Evolutionary conservation across 2,329 filamentous ascomycete species (phyloP).

Genomic region (Fusarium citri): DNA sequence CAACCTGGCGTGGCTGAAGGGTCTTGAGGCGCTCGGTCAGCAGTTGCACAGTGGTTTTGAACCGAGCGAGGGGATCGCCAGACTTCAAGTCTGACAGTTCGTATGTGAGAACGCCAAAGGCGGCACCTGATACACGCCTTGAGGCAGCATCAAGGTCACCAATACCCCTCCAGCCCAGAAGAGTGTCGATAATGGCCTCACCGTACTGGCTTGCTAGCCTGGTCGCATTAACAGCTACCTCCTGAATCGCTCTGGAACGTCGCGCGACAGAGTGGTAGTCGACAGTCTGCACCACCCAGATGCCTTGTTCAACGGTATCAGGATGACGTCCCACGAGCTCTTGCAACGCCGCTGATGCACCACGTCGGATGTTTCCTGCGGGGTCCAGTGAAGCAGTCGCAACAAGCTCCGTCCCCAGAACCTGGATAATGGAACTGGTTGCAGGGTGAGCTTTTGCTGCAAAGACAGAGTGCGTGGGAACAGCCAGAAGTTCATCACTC

Average conservation of each 20-base stretch:
- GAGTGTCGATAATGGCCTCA: constrained; percentile 73
- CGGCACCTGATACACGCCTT: constrained; percentile 75
- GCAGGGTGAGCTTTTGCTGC: constrained; percentile 53
- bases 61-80: constrained; percentile 40
- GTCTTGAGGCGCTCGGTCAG: constrained; percentile 58
- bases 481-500: constrained; percentile 77
- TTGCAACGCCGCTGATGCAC: constrained; percentile 91
- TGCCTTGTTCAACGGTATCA: constrained; percentile 83
- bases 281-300: constrained; percentile 86
- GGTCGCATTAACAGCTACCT: constrained; percentile 78
- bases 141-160: constrained; percentile 80
- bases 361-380: constrained; percentile 91
- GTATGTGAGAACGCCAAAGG: constrained; percentile 71
- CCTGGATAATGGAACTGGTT: constrained; percentile 71
- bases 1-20: constrained; percentile 68
- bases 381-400: constrained; percentile 87
- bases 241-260: constrained; percentile 82
- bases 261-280: constrained; percentile 95
- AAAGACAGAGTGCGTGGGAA: constrained; percentile 63
- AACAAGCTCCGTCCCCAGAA: constrained; percentile 83
- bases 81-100: constrained; percentile 50
- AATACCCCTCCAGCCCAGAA: constrained; percentile 90
- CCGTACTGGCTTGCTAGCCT: constrained; percentile 77
- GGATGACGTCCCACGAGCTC: constrained; percentile 95
- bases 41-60: constrained; percentile 53